phyloP scores from a whole-genome alignment of 805 yeast genomes.

The Hagleromyces aurorensis region DNA sequence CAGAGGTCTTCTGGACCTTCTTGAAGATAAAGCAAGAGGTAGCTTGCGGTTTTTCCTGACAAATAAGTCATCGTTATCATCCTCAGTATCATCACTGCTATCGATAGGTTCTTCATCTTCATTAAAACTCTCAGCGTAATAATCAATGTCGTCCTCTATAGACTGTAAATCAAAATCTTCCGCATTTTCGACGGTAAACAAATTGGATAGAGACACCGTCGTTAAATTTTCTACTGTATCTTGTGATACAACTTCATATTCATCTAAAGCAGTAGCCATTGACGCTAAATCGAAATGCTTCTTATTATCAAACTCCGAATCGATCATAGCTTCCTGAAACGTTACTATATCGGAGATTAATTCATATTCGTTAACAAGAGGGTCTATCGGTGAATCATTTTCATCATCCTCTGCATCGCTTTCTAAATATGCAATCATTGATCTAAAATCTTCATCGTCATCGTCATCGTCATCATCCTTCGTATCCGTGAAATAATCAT shows the following conservation, averaged over 20 bases:
- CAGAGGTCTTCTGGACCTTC: too few relatives aligned
- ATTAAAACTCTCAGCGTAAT: constrained; percentile 5
- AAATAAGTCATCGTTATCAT: constrained; percentile 7
- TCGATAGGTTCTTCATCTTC: constrained; percentile 10
- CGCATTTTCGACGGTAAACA: constrained; percentile 1
- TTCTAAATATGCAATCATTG: background rate
- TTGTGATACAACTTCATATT: constrained; percentile 22
- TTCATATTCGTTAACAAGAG: constrained; percentile 8
- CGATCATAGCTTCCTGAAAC: constrained; percentile 6
- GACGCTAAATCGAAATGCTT: constrained; percentile 13
- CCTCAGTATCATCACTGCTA: constrained; percentile 6
- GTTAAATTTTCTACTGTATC: constrained; percentile 6
- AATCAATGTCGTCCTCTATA: constrained; percentile 1
- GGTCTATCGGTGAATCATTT: constrained; percentile 7
- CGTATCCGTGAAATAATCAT: constrained; percentile 1
- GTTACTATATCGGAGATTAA: constrained; percentile 9
- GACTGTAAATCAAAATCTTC: constrained; percentile 4
- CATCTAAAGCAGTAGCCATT: constrained; percentile 24
- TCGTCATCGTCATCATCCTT: constrained; percentile 3
- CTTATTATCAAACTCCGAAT: constrained; percentile 2
- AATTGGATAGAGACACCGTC: constrained; percentile 1
- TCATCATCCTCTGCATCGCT: constrained; percentile 9
- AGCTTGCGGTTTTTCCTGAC: constrained; percentile 34
- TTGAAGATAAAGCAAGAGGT: too few relatives aligned
- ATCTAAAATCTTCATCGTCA: constrained; percentile 3